Conservation (phyloP, 164 flowering plant species). For the Litsea cubeba region DNA sequence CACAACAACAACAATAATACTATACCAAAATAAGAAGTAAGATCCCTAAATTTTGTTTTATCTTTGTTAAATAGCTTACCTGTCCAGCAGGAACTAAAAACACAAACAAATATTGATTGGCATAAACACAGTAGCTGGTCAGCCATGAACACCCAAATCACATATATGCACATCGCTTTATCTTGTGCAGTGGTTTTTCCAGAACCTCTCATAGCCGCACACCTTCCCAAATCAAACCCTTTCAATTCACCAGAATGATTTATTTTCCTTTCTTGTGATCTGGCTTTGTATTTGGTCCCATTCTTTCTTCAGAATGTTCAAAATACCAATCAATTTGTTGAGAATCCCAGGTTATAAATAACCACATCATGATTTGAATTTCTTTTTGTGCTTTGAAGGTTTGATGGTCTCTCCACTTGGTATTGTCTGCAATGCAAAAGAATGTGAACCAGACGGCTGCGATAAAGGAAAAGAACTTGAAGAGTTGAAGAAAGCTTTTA, state of each 20-base stretch:
- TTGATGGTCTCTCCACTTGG: constrained; percentile 15
- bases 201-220: too few species aligned
- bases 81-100: too few species aligned
- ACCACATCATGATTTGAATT: constrained; percentile 21
- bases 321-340: neutral
- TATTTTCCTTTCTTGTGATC: neutral
- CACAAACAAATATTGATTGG: too few species aligned
- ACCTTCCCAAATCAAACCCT: neutral
- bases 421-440: constrained; percentile 17
- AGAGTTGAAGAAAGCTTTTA: neutral
- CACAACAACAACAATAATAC: too few species aligned
- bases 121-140: too few species aligned
- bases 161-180: too few species aligned
- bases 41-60: too few species aligned
- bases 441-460: neutral
- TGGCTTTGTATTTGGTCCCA: neutral
- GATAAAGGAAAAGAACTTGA: neutral
- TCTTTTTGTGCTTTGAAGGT: constrained; percentile 23
- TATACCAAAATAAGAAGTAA: too few species aligned
- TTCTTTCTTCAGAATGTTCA: neutral
- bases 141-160: too few species aligned
- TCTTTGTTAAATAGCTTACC: too few species aligned
- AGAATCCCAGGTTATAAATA: neutral
- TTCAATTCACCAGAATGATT: neutral
- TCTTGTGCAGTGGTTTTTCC: too few species aligned